These are phyloP conservation scores for Phytopythium vexans DNA, from an alignment of 352 stramenopile genomes.

Conservation along the genomic window DNA sequence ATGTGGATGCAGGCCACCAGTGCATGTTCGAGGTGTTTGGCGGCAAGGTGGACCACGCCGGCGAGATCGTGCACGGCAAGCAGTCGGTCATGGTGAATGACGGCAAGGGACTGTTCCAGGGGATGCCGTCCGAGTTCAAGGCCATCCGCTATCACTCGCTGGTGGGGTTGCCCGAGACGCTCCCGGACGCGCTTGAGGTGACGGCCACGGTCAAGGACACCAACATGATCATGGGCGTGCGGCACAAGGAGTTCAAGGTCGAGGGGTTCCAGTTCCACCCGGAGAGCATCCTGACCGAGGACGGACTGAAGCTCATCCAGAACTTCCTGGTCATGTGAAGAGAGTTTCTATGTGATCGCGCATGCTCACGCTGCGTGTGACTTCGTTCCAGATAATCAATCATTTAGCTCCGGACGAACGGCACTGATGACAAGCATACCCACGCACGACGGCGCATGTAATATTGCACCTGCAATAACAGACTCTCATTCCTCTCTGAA, in stretches of 20 bases:
- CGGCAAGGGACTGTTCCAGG: constrained; percentile 82
- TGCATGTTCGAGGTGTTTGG: constrained; percentile 89
- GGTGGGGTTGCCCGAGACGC: constrained; percentile 75
- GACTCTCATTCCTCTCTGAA: constrained; percentile 61
- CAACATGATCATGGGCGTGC: constrained; percentile 88
- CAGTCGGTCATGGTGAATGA: constrained; percentile 81
- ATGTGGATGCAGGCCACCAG: constrained; percentile 45
- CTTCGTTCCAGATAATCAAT: too few relatives aligned
- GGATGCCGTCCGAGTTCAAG: constrained; percentile 73
- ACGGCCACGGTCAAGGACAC: constrained; percentile 79
- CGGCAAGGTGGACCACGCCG: constrained; percentile 77
- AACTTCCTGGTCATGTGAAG: constrained; percentile 87
- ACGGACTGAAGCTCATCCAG: constrained; percentile 80
- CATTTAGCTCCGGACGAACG: not conserved
- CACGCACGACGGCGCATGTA: not conserved
- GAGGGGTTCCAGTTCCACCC: constrained; percentile 89
- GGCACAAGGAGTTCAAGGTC: constrained; percentile 84
- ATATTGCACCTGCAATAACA: too few relatives aligned
- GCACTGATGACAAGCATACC: not conserved
- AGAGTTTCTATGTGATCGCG: not conserved
- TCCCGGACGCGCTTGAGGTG: constrained; percentile 75
- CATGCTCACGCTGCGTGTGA: too few relatives aligned
- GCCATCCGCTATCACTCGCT: constrained; percentile 89
- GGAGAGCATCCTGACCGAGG: constrained; percentile 83
- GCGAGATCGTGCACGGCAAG: constrained; percentile 89